A percentile compares a stretch with the other conserved stretches of the same genome.
phyloP scores from a whole-genome alignment of 2,329 filamentous ascomycete species.

The Beauveria australis region DNA sequence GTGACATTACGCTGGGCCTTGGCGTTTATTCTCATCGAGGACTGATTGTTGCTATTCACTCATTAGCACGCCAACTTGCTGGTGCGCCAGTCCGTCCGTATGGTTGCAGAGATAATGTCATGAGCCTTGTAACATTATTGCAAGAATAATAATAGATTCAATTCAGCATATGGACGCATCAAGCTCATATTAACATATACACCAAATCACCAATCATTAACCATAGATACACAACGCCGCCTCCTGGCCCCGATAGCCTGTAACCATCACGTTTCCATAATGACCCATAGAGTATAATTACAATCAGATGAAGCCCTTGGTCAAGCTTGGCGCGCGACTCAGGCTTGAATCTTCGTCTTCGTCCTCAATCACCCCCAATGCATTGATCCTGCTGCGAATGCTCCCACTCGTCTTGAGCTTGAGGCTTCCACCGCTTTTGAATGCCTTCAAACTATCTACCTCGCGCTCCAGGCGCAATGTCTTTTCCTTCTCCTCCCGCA shows the following conservation, averaged over 20 bases:
- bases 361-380: constrained; percentile 29
- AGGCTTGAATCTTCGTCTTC: constrained; percentile 50
- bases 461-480: constrained; percentile 76
- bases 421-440: constrained; percentile 37
- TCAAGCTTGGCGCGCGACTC: constrained; percentile 57
- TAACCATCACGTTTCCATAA: background rate
- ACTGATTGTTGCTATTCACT: too few relatives aligned
- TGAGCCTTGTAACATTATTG: too few relatives aligned
- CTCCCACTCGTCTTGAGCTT: constrained; percentile 27
- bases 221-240: constrained; percentile 8
- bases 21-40: too few relatives aligned
- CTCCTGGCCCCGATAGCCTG: background rate
- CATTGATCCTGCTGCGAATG: constrained; percentile 28
- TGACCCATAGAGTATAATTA: background rate
- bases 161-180: background rate
- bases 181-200: constrained; percentile 8
- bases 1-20: too few relatives aligned
- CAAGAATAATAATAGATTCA: too few relatives aligned
- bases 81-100: too few relatives aligned
- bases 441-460: constrained; percentile 73
- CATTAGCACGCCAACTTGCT: too few relatives aligned
- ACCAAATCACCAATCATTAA: constrained; percentile 9
- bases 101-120: too few relatives aligned
- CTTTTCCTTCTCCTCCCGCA: constrained; percentile 83
- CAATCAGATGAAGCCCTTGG: constrained; percentile 65